Evolutionary conservation across 306 rosid genomes (phyloP), one percentile per base, ranked within the genome.

Genomic region (Castanopsis chinensis): DNA sequence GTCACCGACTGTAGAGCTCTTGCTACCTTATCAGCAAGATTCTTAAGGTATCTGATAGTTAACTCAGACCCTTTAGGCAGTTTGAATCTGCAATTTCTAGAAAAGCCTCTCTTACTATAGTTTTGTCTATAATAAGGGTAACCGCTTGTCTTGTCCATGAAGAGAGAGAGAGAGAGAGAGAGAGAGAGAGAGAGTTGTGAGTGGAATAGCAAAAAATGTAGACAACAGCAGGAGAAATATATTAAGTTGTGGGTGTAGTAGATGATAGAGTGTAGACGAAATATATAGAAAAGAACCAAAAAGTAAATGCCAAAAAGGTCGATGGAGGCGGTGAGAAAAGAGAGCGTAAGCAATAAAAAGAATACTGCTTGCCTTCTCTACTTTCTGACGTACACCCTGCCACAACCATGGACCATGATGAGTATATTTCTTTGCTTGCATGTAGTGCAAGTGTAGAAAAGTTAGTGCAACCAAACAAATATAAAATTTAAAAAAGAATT

Each of bases 311-410:
- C 79, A 65, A 81, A 67, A 72, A 67, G 21, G 90, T 81, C 35
- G 89, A 73, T 65, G 80, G 77, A 84, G 88, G 79, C 71, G 92
- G 84, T 89, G 73, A 79, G 85, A 87, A 89, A 88, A 80, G 70
- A 76, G 57, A 45, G 79, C 59, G 60, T 41, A 56, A 83, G 71
- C 80, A 57, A 76, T 76, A 69, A 79, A 80, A 85, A 56, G 74
- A 76, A 80, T 63, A 55, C 53, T 35, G 51, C 77, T 71, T 49
- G 37, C 63, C 41, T 67, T 57, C 76, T 69, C 64, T 65, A 71
- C 80, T 67, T 37, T 51, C 74, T 55, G 74, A 84, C 74, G 52
- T 32, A 32, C 65, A 32, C 81, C 67, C 58, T 74, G 78, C 59
- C 76, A 73, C 63, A 53, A 82, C 71, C n/a, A 33, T 33, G 77